phyloP scores from a whole-genome alignment of 2,329 filamentous ascomycete genomes.

The Rutstroemia sp. region DNA sequence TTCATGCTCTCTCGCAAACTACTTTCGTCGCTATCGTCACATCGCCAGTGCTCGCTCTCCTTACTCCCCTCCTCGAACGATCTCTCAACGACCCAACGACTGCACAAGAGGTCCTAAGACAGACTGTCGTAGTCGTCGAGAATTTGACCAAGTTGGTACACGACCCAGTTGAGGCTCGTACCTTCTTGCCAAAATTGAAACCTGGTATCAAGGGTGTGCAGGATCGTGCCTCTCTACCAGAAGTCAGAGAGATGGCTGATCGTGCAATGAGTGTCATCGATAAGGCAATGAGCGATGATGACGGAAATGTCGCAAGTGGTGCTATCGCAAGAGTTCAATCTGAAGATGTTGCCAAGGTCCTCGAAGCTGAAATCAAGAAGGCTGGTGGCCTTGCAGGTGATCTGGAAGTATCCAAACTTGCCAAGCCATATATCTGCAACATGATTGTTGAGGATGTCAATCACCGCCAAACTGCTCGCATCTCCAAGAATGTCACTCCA shows the following conservation, averaged over 20 bases:
- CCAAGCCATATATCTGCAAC: slow-evolving; percentile 67
- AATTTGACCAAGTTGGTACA: slow-evolving; percentile 98
- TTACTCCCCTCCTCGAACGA: slow-evolving; percentile 90
- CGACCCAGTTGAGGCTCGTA: slow-evolving; percentile 81
- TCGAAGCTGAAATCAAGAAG: slow-evolving; percentile 71
- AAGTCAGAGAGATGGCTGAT: slow-evolving; percentile 90
- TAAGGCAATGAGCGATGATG: slow-evolving; percentile 77
- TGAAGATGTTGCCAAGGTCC: slow-evolving; percentile 65
- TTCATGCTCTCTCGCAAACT: slow-evolving; percentile 91
- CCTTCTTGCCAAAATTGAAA: slow-evolving; percentile 99
- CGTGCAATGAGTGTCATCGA: slow-evolving; percentile 85
- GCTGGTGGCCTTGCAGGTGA: slow-evolving; percentile 55
- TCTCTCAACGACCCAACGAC: slow-evolving; percentile 88
- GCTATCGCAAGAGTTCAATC: slow-evolving; percentile 55
- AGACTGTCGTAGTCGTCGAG: slow-evolving; percentile 94
- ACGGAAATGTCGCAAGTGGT: slow-evolving; percentile 46
- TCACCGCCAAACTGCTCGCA: slow-evolving; percentile 68
- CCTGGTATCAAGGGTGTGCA: slow-evolving; percentile 65
- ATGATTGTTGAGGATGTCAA: slow-evolving; percentile 88
- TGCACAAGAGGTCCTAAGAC: slow-evolving; percentile 86
- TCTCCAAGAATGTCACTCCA: slow-evolving; percentile 59
- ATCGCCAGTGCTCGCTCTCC: slow-evolving; percentile 85
- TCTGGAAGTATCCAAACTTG: slow-evolving; percentile 57
- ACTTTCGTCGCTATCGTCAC: slow-evolving; percentile 98
- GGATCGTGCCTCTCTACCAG: slow-evolving; percentile 94